Percentiles rank a stretch among this genome's conserved stretches.
These are phyloP conservation scores for Porcisia hertigi DNA, from an alignment of 208 protist species.

Conservation along the genomic window DNA sequence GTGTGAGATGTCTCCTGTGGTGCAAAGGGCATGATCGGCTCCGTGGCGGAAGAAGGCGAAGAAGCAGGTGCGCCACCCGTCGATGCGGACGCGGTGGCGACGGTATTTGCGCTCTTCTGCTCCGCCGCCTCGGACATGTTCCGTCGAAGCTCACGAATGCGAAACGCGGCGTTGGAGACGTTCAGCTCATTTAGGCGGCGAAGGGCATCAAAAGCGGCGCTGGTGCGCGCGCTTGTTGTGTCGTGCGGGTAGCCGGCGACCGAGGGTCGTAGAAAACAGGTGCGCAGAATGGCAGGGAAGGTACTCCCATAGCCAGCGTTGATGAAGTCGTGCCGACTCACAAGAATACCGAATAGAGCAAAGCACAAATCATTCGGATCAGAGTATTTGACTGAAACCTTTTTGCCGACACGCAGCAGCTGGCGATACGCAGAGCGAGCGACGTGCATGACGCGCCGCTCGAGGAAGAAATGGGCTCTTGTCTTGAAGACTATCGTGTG, in stretches of 20 bases:
- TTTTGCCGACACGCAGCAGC: constrained; percentile 51
- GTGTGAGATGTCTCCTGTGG: neutral
- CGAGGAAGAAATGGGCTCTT: neutral
- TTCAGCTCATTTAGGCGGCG: constrained; percentile 55
- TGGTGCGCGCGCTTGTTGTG: constrained; percentile 38
- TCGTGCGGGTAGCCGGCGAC: constrained; percentile 50
- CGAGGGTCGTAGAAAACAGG: constrained; percentile 59
- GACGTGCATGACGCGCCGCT: constrained; percentile 47
- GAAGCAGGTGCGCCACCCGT: neutral
- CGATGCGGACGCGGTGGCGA: neutral
- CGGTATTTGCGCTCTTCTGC: neutral
- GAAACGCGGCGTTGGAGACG: constrained; percentile 21
- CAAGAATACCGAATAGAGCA: constrained; percentile 63
- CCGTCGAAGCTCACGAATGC: constrained; percentile 29
- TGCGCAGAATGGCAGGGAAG: constrained; percentile 40
- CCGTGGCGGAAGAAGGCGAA: neutral
- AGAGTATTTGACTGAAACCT: constrained; percentile 33
- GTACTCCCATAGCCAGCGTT: constrained; percentile 67
- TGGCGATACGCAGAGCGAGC: constrained; percentile 72
- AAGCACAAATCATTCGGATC: constrained; percentile 73
- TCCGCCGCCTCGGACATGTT: constrained; percentile 18
- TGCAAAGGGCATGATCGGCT: neutral
- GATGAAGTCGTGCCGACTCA: constrained; percentile 62
- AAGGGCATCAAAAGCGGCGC: constrained; percentile 62
- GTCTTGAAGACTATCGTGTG: neutral